Conservation (phyloP, 371 early-diverging fungal genomes). For the Mucor mucedo region DNA sequence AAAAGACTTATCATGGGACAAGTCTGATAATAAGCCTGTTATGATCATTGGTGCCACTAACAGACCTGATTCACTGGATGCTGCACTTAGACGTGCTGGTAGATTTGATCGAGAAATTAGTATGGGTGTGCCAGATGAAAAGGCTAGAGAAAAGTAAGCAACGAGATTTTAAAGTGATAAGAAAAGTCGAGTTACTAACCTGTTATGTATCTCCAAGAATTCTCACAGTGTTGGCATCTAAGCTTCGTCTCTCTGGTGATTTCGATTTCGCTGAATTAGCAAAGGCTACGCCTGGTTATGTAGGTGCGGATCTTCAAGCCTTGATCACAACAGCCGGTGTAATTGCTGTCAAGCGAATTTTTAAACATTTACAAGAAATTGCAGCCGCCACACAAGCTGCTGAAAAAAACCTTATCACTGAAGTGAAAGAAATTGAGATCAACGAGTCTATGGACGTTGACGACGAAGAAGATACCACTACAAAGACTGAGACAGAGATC, state of each 20-base stretch:
- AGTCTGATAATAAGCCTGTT: slow-evolving; percentile 87
- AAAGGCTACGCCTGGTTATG: slow-evolving; percentile 97
- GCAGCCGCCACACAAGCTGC: slow-evolving; percentile 17
- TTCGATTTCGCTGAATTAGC: slow-evolving; percentile 92
- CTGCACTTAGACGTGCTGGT: slow-evolving; percentile 97
- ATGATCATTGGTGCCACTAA: slow-evolving; percentile 99
- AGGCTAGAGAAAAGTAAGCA: slow-evolving; percentile 83
- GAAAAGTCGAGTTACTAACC: background rate
- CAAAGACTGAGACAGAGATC: slow-evolving; percentile 30
- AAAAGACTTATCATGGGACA: slow-evolving; percentile 82
- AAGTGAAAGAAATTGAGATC: slow-evolving; percentile 11
- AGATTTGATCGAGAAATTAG: slow-evolving; percentile 98
- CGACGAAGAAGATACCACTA: too few species aligned
- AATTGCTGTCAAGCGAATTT: slow-evolving; percentile 93
- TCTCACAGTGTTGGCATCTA: slow-evolving; percentile 86
- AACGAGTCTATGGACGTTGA: slow-evolving; percentile 39
- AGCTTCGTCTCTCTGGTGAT: slow-evolving; percentile 85
- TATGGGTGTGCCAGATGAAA: slow-evolving; percentile 97
- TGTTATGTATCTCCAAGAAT: slow-evolving; percentile 73
- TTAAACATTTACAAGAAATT: slow-evolving; percentile 64
- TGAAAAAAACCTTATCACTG: background rate
- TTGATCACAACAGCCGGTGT: slow-evolving; percentile 98
- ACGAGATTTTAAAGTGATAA: background rate
- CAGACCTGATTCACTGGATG: slow-evolving; percentile 97
- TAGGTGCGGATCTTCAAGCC: slow-evolving; percentile 98